phyloP scores from a whole-genome alignment of 2,329 filamentous ascomycete species.

The Phoma sp. region DNA sequence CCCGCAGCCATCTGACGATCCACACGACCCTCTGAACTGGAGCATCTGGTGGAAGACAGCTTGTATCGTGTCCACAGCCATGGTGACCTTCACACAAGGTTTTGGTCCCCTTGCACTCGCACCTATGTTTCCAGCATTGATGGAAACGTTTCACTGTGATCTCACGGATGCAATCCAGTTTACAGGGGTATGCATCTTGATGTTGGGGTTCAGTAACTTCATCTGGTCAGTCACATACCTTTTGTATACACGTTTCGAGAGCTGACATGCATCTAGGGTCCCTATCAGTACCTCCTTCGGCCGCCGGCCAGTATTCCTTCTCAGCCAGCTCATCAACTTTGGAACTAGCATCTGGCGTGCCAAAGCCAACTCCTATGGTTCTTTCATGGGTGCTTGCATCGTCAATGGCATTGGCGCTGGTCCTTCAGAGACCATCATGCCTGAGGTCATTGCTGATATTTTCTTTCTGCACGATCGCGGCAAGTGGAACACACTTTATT shows the following conservation, averaged over 20 bases:
- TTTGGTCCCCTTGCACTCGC: conserved; percentile 62
- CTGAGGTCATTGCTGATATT: conserved; percentile 68
- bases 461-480: conserved; percentile 71
- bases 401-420: conserved; percentile 69
- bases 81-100: conserved; percentile 60
- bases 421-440: conserved; percentile 67
- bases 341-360: conserved; percentile 65
- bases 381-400: conserved; percentile 69
- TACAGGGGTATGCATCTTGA: conserved; percentile 62
- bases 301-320: conserved; percentile 60
- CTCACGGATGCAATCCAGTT: conserved; percentile 63
- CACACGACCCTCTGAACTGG: conserved; percentile 64
- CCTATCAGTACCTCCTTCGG: conserved; percentile 63
- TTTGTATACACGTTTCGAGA: neutral
- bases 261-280: conserved; percentile 50
- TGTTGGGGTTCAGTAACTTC: conserved; percentile 66
- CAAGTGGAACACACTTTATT: conserved; percentile 67
- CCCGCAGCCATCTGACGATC: conserved; percentile 60
- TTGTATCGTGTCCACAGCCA: conserved; percentile 55
- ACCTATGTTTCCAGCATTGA: conserved; percentile 66
- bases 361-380: conserved; percentile 62
- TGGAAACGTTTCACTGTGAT: conserved; percentile 61
- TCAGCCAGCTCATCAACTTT: conserved; percentile 60
- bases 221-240: conserved; percentile 55
- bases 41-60: conserved; percentile 56